These are phyloP conservation scores for Corylus avellana DNA, from an alignment of 306 rosid species.

Conservation along the genomic window DNA sequence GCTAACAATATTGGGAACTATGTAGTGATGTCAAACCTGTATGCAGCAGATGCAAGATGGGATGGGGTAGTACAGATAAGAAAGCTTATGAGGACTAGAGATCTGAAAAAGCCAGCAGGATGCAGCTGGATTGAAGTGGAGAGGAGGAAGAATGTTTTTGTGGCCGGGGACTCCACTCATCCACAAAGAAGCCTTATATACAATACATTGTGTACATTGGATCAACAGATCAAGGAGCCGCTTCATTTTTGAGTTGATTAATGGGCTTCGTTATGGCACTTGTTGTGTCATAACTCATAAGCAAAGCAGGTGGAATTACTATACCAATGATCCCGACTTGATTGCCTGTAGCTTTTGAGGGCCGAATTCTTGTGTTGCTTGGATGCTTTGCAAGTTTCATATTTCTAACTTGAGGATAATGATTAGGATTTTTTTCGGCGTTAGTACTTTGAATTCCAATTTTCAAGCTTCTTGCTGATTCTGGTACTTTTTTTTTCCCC, in stretches of 20 bases:
- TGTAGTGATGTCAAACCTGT: conserved; percentile 74
- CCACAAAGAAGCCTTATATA: conserved; percentile 69
- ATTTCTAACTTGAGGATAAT: not conserved
- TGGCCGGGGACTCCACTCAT: conserved; percentile 79
- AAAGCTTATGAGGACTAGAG: conserved; percentile 62
- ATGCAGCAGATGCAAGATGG: conserved; percentile 84
- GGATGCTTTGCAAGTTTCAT: not conserved
- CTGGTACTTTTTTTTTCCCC: not conserved
- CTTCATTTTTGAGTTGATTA: conserved; percentile 29
- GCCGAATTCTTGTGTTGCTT: not conserved
- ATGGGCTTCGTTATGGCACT: conserved; percentile 12
- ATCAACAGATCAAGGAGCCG: conserved; percentile 46
- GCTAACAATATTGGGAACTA: conserved; percentile 72
- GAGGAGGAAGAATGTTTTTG: conserved; percentile 54
- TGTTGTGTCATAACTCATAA: conserved; percentile 5
- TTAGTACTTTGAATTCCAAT: not conserved
- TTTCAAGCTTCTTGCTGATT: not conserved
- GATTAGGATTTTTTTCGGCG: not conserved
- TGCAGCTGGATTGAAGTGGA: conserved; percentile 96
- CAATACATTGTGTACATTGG: conserved; percentile 37
- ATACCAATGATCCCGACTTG: not conserved
- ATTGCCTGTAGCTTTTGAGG: not conserved
- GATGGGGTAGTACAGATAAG: conserved; percentile 72
- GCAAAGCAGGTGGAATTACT: conserved; percentile 12
- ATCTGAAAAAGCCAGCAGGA: conserved; percentile 77